phyloP scores from a whole-genome alignment of 306 rosid genomes.

The Comarum palustre region DNA sequence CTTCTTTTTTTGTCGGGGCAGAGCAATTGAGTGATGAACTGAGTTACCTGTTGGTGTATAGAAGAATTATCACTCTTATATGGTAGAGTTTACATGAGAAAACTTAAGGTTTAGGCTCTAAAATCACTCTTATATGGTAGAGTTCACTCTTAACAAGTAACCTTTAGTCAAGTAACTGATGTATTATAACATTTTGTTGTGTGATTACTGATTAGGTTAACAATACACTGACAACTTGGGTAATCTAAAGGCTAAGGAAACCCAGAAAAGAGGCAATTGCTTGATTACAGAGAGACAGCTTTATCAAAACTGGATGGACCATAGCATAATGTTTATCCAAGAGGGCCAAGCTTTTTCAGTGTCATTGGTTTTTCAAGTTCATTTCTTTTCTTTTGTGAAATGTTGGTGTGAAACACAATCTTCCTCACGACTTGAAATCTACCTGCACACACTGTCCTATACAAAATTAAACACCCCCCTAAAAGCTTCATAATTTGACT shows the following conservation, averaged over 20 bases:
- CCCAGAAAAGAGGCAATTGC: neutral
- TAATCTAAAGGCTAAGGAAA: neutral
- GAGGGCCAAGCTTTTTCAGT: slow-evolving; percentile 24
- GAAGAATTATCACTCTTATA: neutral
- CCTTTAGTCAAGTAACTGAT: neutral
- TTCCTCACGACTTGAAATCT: neutral
- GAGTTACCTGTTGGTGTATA: neutral
- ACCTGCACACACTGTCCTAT: neutral
- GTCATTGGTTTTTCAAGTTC: slow-evolving; percentile 26
- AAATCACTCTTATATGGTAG: too few species aligned
- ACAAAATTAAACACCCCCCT: neutral
- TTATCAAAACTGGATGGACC: slow-evolving; percentile 25
- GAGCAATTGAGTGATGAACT: slow-evolving; percentile 24
- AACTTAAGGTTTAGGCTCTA: neutral
- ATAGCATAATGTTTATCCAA: slow-evolving; percentile 15
- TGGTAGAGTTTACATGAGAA: neutral
- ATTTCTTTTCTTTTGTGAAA: neutral
- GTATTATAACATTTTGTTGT: neutral
- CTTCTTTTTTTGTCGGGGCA: slow-evolving; percentile 23
- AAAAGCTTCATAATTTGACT: neutral
- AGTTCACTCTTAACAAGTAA: neutral
- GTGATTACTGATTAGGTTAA: slow-evolving; percentile 15
- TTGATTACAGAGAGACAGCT: neutral
- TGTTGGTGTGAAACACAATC: neutral
- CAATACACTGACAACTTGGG: neutral